Percentiles rank a stretch among this genome's conserved stretches.
Conservation (phyloP, 441 rosid genomes). For the Brassica balearica region DNA sequence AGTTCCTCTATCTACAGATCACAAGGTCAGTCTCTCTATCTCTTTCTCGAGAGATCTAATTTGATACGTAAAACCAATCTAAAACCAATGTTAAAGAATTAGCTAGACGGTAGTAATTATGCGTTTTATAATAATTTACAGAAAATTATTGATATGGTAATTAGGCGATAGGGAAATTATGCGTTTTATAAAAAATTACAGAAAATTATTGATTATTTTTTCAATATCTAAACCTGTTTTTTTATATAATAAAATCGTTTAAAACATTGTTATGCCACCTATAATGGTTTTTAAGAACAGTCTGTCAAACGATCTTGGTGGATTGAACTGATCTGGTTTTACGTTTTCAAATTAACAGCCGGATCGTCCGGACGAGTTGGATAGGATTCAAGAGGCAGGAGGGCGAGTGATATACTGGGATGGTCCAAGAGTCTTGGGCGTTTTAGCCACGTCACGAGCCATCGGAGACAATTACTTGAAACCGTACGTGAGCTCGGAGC, state of each 20-base stretch:
- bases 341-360: conserved; percentile 50
- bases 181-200: no score
- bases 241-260: no score
- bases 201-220: no score
- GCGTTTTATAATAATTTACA: no score
- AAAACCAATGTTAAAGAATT: no score
- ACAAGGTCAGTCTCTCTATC: conserved; percentile 50
- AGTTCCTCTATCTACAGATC: conserved; percentile 65
- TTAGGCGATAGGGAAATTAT: no score
- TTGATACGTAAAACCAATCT: no score
- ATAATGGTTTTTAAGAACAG: no score
- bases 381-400: conserved; percentile 64
- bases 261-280: no score
- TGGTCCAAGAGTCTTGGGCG: conserved; percentile 65
- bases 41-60: background rate
- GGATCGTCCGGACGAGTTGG: conserved; percentile 70
- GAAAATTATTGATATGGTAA: no score
- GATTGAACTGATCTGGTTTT: background rate
- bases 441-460: conserved; percentile 70
- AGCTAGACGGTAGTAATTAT: no score
- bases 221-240: no score
- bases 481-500: conserved; percentile 68
- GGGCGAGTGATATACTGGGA: conserved; percentile 76
- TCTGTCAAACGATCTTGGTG: background rate
- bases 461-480: conserved; percentile 71